Conservation (phyloP, 208 protist species). For the Wallacemonas sp. region DNA sequence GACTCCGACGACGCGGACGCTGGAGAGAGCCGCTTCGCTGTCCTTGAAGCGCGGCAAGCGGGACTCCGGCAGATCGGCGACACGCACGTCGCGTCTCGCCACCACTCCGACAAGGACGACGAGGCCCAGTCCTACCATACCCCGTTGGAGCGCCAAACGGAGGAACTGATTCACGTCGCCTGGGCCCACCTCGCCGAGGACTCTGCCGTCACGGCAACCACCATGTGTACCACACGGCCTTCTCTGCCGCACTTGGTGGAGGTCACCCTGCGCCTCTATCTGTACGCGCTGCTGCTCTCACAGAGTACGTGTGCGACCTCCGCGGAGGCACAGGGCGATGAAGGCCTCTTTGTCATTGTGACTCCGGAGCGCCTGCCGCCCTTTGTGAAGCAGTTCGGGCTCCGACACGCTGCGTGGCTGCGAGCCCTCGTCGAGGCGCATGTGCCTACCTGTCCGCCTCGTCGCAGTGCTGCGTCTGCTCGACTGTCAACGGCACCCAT, state of each 20-base stretch:
- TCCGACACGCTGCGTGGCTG: constrained; percentile 22
- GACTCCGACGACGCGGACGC: neutral
- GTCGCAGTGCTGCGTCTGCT: neutral
- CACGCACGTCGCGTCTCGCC: neutral
- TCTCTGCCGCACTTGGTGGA: constrained; percentile 8
- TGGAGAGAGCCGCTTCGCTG: constrained; percentile 11
- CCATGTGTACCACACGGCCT: too few relatives aligned
- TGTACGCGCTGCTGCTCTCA: constrained; percentile 36
- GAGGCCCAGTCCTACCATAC: constrained; percentile 6
- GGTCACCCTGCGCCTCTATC: constrained; percentile 44
- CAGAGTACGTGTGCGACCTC: neutral
- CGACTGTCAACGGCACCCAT: constrained; percentile 16
- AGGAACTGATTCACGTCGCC: neutral
- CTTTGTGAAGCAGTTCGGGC: constrained; percentile 46
- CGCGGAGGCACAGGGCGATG: neutral
- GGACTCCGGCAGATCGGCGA: constrained; percentile 9
- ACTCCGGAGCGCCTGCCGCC: constrained; percentile 56
- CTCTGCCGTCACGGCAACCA: neutral
- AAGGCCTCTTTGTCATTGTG: constrained; percentile 40
- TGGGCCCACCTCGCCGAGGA: neutral
- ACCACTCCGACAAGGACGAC: neutral
- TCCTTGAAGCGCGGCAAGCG: constrained; percentile 9
- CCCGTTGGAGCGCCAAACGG: neutral
- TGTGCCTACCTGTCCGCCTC: too few relatives aligned
- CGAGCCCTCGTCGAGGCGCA: neutral